Percentiles rank a stretch among this genome's conserved stretches.
These are phyloP conservation scores for Candida koratica DNA, from an alignment of 805 yeast species.

Conservation along the genomic window DNA sequence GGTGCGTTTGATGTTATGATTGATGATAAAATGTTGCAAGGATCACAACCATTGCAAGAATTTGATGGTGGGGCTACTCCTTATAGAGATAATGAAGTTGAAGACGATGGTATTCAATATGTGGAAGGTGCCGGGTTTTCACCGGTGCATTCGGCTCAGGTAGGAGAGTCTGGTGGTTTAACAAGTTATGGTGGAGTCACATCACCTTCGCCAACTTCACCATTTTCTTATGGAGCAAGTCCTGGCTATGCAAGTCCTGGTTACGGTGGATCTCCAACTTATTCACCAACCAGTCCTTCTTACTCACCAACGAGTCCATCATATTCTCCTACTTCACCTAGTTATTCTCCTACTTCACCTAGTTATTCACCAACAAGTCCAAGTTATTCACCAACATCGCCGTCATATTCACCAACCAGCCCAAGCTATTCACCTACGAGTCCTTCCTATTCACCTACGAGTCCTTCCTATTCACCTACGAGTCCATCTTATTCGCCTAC, in stretches of 20 bases:
- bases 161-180: constrained; percentile 78
- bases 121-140: constrained; percentile 86
- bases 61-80: constrained; percentile 84
- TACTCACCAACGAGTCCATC: constrained; percentile 69
- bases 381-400: constrained; percentile 65
- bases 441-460: constrained; percentile 52
- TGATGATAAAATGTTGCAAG: constrained; percentile 79
- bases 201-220: constrained; percentile 51
- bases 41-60: constrained; percentile 42
- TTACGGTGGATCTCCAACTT: constrained; percentile 58
- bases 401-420: constrained; percentile 73
- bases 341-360: constrained; percentile 56
- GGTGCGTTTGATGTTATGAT: constrained; percentile 96
- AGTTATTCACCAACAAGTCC: constrained; percentile 53
- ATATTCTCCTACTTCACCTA: constrained; percentile 55
- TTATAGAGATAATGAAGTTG: constrained; percentile 65
- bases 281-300: constrained; percentile 61
- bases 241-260: constrained; percentile 66
- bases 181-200: constrained; percentile 80
- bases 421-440: constrained; percentile 54
- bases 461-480: constrained; percentile 67
- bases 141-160: constrained; percentile 85
- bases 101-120: constrained; percentile 56
- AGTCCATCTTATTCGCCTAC: constrained; percentile 65
- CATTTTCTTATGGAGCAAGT: constrained; percentile 50